Evolutionary conservation across 1,284 basidiomycete species (phyloP), one percentile per base, ranked within the genome.

Genomic region (Psilocybe mexicana): DNA sequence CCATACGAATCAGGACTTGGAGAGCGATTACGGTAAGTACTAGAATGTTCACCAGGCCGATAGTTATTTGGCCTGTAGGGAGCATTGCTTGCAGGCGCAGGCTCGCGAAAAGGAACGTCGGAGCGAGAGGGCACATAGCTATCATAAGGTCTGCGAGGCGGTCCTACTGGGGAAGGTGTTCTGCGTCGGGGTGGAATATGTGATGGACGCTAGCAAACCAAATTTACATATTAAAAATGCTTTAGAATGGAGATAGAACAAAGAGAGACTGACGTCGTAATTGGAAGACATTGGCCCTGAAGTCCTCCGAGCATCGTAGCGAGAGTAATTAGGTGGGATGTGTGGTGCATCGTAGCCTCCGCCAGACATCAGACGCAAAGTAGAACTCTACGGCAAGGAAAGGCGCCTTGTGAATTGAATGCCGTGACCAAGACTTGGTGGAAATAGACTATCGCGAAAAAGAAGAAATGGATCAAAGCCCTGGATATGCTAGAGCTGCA

Each of bases 1-100:
- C 30, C 43, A 66, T 80, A 79, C 53, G 79, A 74, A 63, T 84
- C 79, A 43, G 84, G 81, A 60, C 81, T 83, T 42, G 82, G 79
- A 47, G 79, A 76, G 61, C 77, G 76, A 58, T 72, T 77, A 63
- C 78, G 76, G 65, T 79, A 77, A n/a, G 24, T 63, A 43, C 59
- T 45, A 48, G 65, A 62, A 57, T 74, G 73, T 50, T 78, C 76
- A 33, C 28, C 46, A 47, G 78, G 73, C 54, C 77, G 72, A 64
- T 82, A 83, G 61, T 61, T 75, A 61, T 76, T 79, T 23, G 65
- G 62, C 45, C 67, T 61, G 48, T 69, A 69, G 28, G 55, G 18
- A 18, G 18, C 52, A 61, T 65, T 67, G 12, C 75, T 62, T 43
- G 70, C 57, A 54, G 67, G 66, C 45, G 70, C 57, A 54, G 67